Evolutionary conservation across 371 early-diverging fungal genomes (phyloP).

Genomic region (Lichtheimia ornata): DNA sequence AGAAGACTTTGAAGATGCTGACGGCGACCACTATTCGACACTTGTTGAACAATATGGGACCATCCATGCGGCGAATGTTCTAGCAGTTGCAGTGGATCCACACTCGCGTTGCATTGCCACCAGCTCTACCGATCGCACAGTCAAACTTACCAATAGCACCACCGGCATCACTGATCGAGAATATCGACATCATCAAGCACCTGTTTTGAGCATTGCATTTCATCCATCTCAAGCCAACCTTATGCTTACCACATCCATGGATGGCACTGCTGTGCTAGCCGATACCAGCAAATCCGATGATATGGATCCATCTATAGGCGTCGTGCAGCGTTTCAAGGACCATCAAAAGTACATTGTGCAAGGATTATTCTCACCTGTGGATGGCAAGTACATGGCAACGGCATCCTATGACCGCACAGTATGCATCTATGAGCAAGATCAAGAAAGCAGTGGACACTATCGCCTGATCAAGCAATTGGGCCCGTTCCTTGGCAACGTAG

Average conservation of each 20-base stretch:
- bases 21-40: conserved; percentile 30
- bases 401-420: conserved; percentile 75
- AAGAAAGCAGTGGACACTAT: conserved; percentile 11
- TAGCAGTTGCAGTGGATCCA: conserved; percentile 43
- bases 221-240: conserved; percentile 59
- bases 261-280: conserved; percentile 62
- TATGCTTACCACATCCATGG: conserved; percentile 75
- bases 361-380: conserved; percentile 56
- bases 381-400: conserved; percentile 62
- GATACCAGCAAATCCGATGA: conserved; percentile 50
- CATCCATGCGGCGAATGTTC: conserved; percentile 57
- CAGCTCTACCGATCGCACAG: conserved; percentile 66
- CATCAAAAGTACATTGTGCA: conserved; percentile 74
- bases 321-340: conserved; percentile 59
- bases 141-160: conserved; percentile 52
- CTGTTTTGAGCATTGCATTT: conserved; percentile 65
- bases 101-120: conserved; percentile 49
- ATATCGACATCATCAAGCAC: conserved; percentile 59
- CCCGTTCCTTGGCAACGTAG: conserved; percentile 60
- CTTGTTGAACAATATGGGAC: conserved; percentile 20
- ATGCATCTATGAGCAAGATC: conserved; percentile 49
- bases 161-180: conserved; percentile 35
- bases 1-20: conserved; percentile 23
- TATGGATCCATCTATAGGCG: conserved; percentile 16
- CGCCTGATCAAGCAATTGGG: conserved; percentile 33